phyloP scores from a whole-genome alignment of 1,284 basidiomycete genomes.

The Schizophyllum amplum region DNA sequence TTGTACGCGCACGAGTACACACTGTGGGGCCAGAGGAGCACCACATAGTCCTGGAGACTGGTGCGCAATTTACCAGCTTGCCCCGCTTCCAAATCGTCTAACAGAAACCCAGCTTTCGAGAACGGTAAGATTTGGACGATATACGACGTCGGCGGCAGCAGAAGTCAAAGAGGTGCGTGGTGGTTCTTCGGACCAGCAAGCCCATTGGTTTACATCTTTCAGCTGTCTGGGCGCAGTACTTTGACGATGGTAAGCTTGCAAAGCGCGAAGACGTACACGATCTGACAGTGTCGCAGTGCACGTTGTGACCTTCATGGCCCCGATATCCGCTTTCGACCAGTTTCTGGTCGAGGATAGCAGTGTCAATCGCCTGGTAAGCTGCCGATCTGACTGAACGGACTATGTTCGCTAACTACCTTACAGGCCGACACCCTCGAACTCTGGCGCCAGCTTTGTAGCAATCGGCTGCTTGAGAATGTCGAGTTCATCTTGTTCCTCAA shows the following conservation, averaged over 20 bases:
- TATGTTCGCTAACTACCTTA: background rate
- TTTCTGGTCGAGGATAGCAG: constrained; percentile 47
- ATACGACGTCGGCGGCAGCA: constrained; percentile 54
- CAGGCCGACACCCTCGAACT: constrained; percentile 51
- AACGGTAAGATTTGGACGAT: constrained; percentile 45
- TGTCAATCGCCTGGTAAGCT: constrained; percentile 46
- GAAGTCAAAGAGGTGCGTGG: constrained; percentile 46
- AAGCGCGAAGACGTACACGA: background rate
- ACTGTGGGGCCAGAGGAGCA: constrained; percentile 61
- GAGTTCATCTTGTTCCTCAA: constrained; percentile 57
- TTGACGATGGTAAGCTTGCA: constrained; percentile 46
- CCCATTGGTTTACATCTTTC: too few relatives aligned
- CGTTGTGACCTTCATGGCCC: constrained; percentile 57
- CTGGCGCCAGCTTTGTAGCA: constrained; percentile 54
- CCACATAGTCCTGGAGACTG: constrained; percentile 41
- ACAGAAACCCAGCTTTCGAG: constrained; percentile 28
- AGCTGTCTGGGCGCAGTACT: constrained; percentile 59
- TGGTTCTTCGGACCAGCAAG: too few relatives aligned
- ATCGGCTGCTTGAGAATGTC: constrained; percentile 41
- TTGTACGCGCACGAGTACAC: constrained; percentile 54
- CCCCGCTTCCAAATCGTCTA: constrained; percentile 1
- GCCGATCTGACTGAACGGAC: background rate
- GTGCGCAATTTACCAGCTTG: constrained; percentile 15
- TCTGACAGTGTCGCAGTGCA: constrained; percentile 30
- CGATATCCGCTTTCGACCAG: constrained; percentile 59